A percentile compares a stretch with the other conserved stretches of the same genome.
Conservation (phyloP, 805 yeast species). For the Metschnikowia vanudenii region DNA sequence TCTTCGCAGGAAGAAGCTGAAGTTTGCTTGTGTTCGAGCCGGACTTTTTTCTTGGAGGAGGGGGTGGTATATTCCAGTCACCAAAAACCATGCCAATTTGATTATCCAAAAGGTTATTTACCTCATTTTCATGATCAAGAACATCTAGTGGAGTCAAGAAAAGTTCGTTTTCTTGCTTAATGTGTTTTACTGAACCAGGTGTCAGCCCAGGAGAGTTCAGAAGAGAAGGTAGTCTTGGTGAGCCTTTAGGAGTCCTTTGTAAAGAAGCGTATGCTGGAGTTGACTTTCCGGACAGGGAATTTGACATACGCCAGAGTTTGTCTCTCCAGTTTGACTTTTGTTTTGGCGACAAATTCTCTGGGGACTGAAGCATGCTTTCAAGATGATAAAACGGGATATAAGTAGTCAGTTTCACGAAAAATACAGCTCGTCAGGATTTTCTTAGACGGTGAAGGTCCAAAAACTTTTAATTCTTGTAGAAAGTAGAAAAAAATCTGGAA, state of each 20-base stretch:
- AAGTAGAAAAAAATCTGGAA: not conserved
- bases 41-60: constrained; percentile 16
- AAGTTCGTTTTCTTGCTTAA: constrained; percentile 4
- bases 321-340: constrained; percentile 13
- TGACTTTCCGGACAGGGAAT: constrained; percentile 2
- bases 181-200: constrained; percentile 11
- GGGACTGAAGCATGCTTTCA: constrained; percentile 10
- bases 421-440: no score
- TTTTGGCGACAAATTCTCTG: constrained; percentile 4
- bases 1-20: constrained; percentile 1
- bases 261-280: constrained; percentile 1
- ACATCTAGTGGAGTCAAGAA: constrained; percentile 21
- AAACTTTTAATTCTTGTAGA: no score
- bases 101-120: constrained; percentile 14
- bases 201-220: constrained; percentile 16
- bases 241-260: constrained; percentile 11
- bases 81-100: constrained; percentile 16
- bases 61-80: constrained; percentile 18
- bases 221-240: constrained; percentile 10
- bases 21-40: constrained; percentile 1
- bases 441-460: no score
- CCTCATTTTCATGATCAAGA: constrained; percentile 14
- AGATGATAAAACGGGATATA: no score
- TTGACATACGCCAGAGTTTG: constrained; percentile 12
- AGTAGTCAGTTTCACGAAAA: no score